Base-by-base conservation (phyloP, 352 stramenopile genomes). In the Globisporangium rhizosaccharum region DNA sequence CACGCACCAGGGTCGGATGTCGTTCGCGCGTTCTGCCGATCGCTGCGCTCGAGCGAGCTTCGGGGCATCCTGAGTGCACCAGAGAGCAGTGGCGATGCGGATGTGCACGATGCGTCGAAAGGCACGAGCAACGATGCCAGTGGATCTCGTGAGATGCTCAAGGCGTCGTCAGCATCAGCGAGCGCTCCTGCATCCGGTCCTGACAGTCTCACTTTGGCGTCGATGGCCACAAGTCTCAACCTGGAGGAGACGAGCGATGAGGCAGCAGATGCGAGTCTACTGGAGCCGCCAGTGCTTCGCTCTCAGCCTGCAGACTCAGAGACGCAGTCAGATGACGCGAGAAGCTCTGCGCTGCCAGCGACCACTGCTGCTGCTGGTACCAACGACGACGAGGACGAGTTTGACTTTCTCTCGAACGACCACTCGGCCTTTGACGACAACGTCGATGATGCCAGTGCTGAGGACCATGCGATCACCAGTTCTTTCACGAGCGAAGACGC, bases 21-120 rank as follows among this genome's bases (percentile, higher is more conserved):
- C 15, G 82, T 90, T 52, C 65, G 73, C 49, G 67, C 72, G 0
- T 88, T 78, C 62, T 88, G 78, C 26, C 57, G 64, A 1, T 72
- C 58, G 8, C 50, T 90, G 11, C 70, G 80, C 25, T 63, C 66
- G 1, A 73, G 67, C 14, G 74, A 86, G 23, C 56, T 79, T 11
- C 60, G 55, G 15, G 23, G 62, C 1, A 67, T 76, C 50, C 59
- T 79, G 44, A 53, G 25, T 20, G 28, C 53, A 7, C 33, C 18
- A 23, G 42, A 52, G 10, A n/a, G 28, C 17, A 41, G 50, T 20
- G 9, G 14, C n/a, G 39, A 57, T 0, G 28, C 15, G 15, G 37
- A 51, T 23, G 23, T 36, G 30, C 30, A 36, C 9, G 30, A 36
- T 10, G 30, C 30, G 30, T 36, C 30, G 0, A 36, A 36, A 18